Evolutionary conservation across 2,329 filamentous ascomycete genomes (phyloP).

Genomic region (Fusarium nelsonii): DNA sequence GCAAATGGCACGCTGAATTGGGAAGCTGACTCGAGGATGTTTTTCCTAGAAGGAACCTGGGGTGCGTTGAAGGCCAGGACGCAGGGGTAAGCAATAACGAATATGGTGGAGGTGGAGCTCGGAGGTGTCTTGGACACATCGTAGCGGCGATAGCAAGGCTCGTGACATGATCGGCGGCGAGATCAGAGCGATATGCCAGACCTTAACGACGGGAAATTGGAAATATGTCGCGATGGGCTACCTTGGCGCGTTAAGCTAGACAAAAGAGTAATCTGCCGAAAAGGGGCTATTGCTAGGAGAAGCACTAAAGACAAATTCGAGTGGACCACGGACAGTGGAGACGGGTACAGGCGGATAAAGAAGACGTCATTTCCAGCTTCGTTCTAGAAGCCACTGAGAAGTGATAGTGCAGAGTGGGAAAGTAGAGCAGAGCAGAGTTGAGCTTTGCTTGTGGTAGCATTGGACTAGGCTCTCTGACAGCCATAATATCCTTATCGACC

Average conservation of each 20-base stretch:
- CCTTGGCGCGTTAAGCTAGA: conserved; percentile 41
- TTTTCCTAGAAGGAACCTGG: conserved; percentile 28
- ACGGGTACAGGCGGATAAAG: conserved; percentile 9
- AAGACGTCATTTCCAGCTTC: conserved; percentile 38
- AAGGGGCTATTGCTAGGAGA: conserved; percentile 37
- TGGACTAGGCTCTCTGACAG: neutral
- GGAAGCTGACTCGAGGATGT: conserved; percentile 36
- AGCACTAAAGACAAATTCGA: conserved; percentile 13
- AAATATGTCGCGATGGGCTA: conserved; percentile 33
- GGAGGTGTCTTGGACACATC: conserved; percentile 29
- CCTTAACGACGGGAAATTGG: conserved; percentile 31
- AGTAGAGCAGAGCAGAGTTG: conserved; percentile 3
- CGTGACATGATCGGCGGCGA: conserved; percentile 43
- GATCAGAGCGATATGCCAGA: conserved; percentile 25
- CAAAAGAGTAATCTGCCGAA: conserved; percentile 44
- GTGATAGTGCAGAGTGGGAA: neutral
- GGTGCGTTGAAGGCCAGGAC: conserved; percentile 33
- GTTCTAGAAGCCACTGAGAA: conserved; percentile 45
- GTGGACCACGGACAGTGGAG: conserved; percentile 35
- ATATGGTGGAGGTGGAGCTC: conserved; percentile 36
- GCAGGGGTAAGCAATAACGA: neutral
- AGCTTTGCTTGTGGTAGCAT: conserved; percentile 4
- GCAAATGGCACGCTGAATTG: conserved; percentile 24
- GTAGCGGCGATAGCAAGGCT: conserved; percentile 29
- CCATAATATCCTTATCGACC: conserved; percentile 1